Evolutionary conservation across 257 asterid species (phyloP).

Genomic region (Solanum pinnatisectum): DNA sequence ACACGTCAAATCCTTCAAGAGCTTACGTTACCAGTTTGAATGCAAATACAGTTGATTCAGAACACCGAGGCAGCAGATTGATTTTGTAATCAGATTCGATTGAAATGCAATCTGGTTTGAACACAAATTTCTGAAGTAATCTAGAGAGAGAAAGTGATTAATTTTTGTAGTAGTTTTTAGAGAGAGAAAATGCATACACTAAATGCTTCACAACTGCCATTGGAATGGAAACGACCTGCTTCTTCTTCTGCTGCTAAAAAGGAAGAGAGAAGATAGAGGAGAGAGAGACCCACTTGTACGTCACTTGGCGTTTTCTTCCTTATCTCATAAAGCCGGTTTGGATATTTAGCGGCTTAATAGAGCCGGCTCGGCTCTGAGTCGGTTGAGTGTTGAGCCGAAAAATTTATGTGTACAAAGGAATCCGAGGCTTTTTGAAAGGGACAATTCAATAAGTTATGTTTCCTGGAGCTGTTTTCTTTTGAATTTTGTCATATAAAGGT

Average conservation of each 20-base stretch:
- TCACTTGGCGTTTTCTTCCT: neutral
- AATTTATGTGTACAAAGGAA: neutral
- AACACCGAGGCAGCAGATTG: neutral
- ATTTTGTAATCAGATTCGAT: neutral
- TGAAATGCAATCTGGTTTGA: neutral
- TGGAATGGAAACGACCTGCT: constrained; percentile 38
- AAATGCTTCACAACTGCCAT: constrained; percentile 63
- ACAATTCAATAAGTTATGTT: neutral
- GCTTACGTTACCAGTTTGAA: neutral
- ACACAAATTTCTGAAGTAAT: neutral
- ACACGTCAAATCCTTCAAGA: neutral
- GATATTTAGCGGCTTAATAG: neutral
- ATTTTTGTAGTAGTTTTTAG: neutral
- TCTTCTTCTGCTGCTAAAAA: constrained; percentile 13
- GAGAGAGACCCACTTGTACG: constrained; percentile 27
- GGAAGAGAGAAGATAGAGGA: constrained; percentile 1
- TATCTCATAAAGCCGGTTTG: neutral
- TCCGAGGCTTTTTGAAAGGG: neutral
- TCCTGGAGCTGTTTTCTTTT: neutral
- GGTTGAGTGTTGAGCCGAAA: neutral
- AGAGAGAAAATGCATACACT: constrained; percentile 20
- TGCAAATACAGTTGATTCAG: neutral
- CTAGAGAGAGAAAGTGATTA: neutral
- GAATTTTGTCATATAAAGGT: too few relatives aligned
- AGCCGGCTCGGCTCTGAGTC: neutral